Base-by-base conservation (phyloP, 2,329 filamentous ascomycete genomes). In the Talaromyces sp. region DNA sequence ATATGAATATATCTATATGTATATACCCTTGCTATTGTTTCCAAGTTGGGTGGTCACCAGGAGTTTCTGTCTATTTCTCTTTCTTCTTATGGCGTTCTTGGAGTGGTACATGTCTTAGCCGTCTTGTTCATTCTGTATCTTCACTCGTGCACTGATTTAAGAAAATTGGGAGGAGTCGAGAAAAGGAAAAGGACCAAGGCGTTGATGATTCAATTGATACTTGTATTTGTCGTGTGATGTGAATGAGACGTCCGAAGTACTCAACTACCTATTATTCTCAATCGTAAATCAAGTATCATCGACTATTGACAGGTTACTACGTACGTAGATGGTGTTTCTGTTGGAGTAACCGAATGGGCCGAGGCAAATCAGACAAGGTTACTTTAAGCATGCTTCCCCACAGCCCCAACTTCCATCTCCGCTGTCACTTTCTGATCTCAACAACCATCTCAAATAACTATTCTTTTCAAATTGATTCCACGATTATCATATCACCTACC, bases 331-430 rank as follows among this genome's bases (percentile, higher is more conserved):
- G 7, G 47, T 34, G 29, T 34, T 54, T 34, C 51, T 22, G 51
- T 15, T n/a, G 56, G 34, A 59, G 61, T 64, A 64, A 31, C 62
- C 62, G 62, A 64, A 19, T 29, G n/a, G 19, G 53, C 62, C 62
- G 62, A 64, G 62, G 62, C 49, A 56, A 13, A 47, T 45, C 43
- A 47, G 19, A 19, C 6, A 47, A 49, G 43, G 15, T 34, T 54
- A 54, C 27, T 27, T 36, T 56, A 19, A 36, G 31, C n/a, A 13
- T n/a, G 27, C 40, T 64, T 40, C 54, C 43, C 62, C 62, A 56
- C 61, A 56, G 25, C 36, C 38, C 38, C 22, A 40, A 59, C 56
- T 19, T 58, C 54, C 11, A 58, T 56, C 49, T 47, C 49, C 38
- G 61, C 49, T 45, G 17, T 34, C 34, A 62, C 8, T 10, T 15